Evolutionary conservation across 148 eudicot genomes (phyloP), one percentile per base, ranked within the genome.

Genomic region (Arctostaphylos glauca): DNA sequence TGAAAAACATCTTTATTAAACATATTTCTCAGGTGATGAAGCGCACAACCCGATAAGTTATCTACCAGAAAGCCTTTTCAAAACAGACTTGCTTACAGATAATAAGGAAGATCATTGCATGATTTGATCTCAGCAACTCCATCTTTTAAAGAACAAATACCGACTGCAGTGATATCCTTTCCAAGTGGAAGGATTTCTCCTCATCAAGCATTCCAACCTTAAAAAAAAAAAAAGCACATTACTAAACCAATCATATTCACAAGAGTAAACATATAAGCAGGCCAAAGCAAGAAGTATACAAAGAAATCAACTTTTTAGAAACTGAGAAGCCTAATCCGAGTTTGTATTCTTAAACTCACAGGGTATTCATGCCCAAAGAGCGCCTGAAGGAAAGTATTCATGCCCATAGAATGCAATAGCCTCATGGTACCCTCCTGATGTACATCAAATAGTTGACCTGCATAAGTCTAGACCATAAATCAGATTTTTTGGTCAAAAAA

Each of bases 111-210:
- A 79, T 92, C 92, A 14, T 84, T 83, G 89, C 93, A 91, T 64
- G 98, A 88, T 83, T 90, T 94, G 77, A 96, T 91, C 87, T 88
- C 93, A 52, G 86, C 87, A 83, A 56, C 76, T 83, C 95, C 98
- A 84, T 89, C 83, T 81, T 85, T 93, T 44, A 86, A 84, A 54
- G 85, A 84, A 87, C 93, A 93, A 80, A 87, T 80, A 52, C 98
- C 98, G 84, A 96, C 92, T 23, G 93, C 98, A 76, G 97, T 92
- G 59, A 94, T 86, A 10, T 93, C 96, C 88, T 93, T 94, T 83
- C 98, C 96, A 62, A 92, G 85, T n/a, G 95, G 95, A 83, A 96
- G 97, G 79, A 96, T 83, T 88, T 96, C 88, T 93, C 98, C 82
- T 94, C 98, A 38, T 92, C 92, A 76, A 94, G 87, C 67, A 94